These are phyloP conservation scores for Fusarium caatingaense DNA, from an alignment of 2,329 filamentous ascomycete species.

Conservation along the genomic window DNA sequence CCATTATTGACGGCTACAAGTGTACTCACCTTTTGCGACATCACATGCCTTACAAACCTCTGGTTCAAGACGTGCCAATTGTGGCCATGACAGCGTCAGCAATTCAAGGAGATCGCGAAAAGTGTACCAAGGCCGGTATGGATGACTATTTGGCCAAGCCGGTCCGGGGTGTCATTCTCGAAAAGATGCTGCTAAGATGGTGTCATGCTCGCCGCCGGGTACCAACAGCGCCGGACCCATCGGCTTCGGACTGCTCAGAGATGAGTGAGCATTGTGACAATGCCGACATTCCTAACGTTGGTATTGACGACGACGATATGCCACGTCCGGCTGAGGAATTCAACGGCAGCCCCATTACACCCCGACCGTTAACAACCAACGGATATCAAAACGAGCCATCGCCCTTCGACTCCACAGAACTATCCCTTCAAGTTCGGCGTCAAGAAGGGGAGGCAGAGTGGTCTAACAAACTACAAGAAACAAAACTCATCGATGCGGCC, in stretches of 20 bases:
- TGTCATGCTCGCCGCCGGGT: slow-evolving; percentile 53
- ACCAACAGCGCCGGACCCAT: slow-evolving; percentile 41
- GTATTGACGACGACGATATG: slow-evolving; percentile 45
- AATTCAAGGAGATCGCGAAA: slow-evolving; percentile 80
- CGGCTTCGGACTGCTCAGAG: slow-evolving; percentile 60
- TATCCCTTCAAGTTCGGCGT: slow-evolving; percentile 49
- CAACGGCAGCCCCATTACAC: slow-evolving; percentile 52
- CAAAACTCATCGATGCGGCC: slow-evolving; percentile 60
- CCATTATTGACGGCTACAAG: slow-evolving; percentile 80
- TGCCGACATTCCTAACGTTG: slow-evolving; percentile 55
- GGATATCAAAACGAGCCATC: slow-evolving; percentile 55
- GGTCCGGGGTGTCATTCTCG: slow-evolving; percentile 74
- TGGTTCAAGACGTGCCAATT: slow-evolving; percentile 73
- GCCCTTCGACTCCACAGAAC: slow-evolving; percentile 56
- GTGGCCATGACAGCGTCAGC: slow-evolving; percentile 86
- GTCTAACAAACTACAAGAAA: slow-evolving; percentile 59
- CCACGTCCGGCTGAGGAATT: slow-evolving; percentile 46
- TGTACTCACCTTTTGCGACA: slow-evolving; percentile 80
- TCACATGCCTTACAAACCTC: slow-evolving; percentile 71
- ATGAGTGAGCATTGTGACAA: slow-evolving; percentile 57
- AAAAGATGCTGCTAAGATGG: slow-evolving; percentile 79
- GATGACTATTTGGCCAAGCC: slow-evolving; percentile 81
- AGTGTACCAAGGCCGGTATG: slow-evolving; percentile 79
- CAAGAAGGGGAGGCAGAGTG: slow-evolving; percentile 55
- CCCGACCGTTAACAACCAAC: slow-evolving; percentile 54